phyloP scores from a whole-genome alignment of 2,329 filamentous ascomycete species.

The Sarocladium strictum region DNA sequence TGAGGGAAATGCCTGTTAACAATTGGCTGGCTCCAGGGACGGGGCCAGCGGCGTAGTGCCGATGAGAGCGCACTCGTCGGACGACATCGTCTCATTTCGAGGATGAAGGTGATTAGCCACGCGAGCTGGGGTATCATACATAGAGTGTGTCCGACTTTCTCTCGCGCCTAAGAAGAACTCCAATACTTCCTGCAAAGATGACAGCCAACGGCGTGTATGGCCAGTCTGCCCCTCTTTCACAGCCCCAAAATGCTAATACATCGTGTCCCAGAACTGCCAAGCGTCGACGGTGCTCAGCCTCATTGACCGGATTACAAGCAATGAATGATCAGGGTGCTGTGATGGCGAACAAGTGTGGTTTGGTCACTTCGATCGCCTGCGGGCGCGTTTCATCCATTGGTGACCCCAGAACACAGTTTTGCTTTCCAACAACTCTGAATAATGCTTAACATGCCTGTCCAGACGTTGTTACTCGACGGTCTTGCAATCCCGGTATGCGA shows the following conservation, averaged over 20 bases:
- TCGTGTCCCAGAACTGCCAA: constrained; percentile 1
- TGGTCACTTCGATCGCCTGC: neutral
- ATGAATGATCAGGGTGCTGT: no score
- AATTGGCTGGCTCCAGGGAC: neutral
- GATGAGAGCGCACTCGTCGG: neutral
- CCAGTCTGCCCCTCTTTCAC: constrained; percentile 4
- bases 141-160: neutral
- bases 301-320: neutral
- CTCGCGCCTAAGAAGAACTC: neutral
- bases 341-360: no score
- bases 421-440: neutral
- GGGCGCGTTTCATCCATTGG: neutral
- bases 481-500: no score
- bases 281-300: constrained; percentile 1
- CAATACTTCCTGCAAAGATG: neutral
- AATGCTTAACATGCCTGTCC: no score
- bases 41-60: neutral
- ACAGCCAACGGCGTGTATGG: neutral
- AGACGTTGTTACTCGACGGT: neutral
- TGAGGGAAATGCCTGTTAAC: neutral
- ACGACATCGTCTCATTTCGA: neutral
- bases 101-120: neutral
- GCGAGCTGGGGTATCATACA: no score
- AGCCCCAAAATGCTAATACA: constrained; percentile 1
- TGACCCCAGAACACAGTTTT: neutral